Base-by-base conservation (phyloP, 2,329 filamentous ascomycete genomes). In the Lecanoromycetidae sp. region DNA sequence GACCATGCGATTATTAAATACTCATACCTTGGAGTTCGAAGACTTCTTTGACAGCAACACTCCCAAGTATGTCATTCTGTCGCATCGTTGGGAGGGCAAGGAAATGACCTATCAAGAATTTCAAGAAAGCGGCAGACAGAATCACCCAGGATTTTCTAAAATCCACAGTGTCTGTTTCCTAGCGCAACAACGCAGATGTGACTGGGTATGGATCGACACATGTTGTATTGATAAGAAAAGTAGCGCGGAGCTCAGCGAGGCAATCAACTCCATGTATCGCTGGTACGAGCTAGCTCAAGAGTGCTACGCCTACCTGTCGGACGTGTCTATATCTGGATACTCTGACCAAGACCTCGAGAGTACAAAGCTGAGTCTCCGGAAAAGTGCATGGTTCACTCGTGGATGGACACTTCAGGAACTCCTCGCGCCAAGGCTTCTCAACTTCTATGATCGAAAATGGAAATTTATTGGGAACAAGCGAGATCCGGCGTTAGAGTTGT, bases 391-490 rank as follows among this genome's bases (percentile, higher is more conserved):
- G 55, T 60, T 60, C 34, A 54, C 44, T 3, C 39, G 56, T 23
- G 57, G 58, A 13, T 59, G 56, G 57, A 60, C 58, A 3, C 49
- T 60, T 12, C 58, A 60, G 39, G 57, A 60, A 47, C 52, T 60
- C 22, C 51, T 60, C 8, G 58, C 57, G 7, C 58, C 58, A 4
- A 36, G 30, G 10, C 25, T 49, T 33, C 49, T 60, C n/a, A 33
- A 36, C n/a, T 58, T 60, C 37, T 54, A 51, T 35, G 43, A 37
- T 9, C 5, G 35, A 26, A 20, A 46, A 17, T 50, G 49, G 49
- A 34, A 6, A 17, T n/a, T 32, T 12, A 6, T 50, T n/a, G 42
- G 35, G 6, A 22, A 36, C 12, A 50, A 42, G 23, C 6, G 27
- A 25, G 10, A 12, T 7, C 15, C 46, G 19, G 20, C 4, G 8